These are phyloP conservation scores for Xylaria sp. DNA, from an alignment of 2,329 filamentous ascomycete species.

Conservation along the genomic window DNA sequence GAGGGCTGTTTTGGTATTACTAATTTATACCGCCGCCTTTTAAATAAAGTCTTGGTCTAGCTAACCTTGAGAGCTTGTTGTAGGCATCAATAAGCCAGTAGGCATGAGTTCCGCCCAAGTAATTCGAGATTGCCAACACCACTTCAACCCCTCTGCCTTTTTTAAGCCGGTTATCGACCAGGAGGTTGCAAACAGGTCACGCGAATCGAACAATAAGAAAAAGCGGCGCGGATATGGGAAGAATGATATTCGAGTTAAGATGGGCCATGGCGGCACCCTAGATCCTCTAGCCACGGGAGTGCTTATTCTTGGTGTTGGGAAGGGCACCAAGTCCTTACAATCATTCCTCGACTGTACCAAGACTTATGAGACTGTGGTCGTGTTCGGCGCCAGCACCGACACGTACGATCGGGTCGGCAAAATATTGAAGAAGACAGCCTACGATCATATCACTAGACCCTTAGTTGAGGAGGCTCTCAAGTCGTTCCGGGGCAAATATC, in stretches of 20 bases:
- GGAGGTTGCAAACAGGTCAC: slow-evolving; percentile 65
- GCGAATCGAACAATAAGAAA: slow-evolving; percentile 68
- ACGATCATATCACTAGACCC: slow-evolving; percentile 83
- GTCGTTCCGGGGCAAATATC: slow-evolving; percentile 81
- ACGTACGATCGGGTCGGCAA: slow-evolving; percentile 90
- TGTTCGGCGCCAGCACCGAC: slow-evolving; percentile 94
- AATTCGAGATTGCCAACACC: slow-evolving; percentile 84
- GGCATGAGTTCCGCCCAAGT: slow-evolving; percentile 90
- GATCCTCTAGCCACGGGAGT: slow-evolving; percentile 95
- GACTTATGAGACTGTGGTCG: slow-evolving; percentile 86
- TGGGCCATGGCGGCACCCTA: slow-evolving; percentile 94
- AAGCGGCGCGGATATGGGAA: slow-evolving; percentile 67
- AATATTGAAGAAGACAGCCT: slow-evolving; percentile 77
- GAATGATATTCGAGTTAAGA: slow-evolving; percentile 79
- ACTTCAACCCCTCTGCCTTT: slow-evolving; percentile 82
- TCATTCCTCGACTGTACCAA: slow-evolving; percentile 90
- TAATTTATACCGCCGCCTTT: slow-evolving; percentile 44
- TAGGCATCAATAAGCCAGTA: slow-evolving; percentile 83
- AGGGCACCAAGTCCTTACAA: slow-evolving; percentile 83
- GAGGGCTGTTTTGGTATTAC: slow-evolving; percentile 67
- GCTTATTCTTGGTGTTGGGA: slow-evolving; percentile 86
- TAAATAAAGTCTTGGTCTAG: slow-evolving; percentile 1
- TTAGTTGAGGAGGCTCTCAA: slow-evolving; percentile 80
- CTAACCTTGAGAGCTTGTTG: slow-evolving; percentile 20
- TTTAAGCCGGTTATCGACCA: slow-evolving; percentile 81